These are phyloP conservation scores for Termitomyces sp. DNA, from an alignment of 768 basidiomycete species.

Conservation along the genomic window DNA sequence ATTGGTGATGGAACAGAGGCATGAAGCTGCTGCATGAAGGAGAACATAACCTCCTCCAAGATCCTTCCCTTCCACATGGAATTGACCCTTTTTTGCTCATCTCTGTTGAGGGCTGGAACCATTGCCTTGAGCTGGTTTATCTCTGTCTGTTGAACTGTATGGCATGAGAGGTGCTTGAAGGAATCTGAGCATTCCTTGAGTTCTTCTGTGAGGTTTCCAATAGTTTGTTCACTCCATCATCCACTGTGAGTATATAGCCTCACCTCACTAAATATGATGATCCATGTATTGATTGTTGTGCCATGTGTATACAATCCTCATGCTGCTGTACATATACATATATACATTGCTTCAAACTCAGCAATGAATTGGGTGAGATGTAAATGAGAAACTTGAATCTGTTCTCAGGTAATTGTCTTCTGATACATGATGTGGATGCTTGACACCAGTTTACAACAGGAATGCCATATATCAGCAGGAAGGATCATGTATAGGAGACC, in stretches of 20 bases:
- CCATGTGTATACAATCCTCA: slow-evolving; percentile 28
- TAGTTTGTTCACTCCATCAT: slow-evolving; percentile 13
- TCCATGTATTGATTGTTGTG: slow-evolving; percentile 28
- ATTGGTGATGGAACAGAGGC: not conserved
- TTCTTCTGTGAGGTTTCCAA: slow-evolving; percentile 12
- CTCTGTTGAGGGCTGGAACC: slow-evolving; percentile 6
- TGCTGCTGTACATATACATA: slow-evolving; percentile 17
- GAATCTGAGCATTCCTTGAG: slow-evolving; percentile 14
- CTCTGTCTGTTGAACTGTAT: not conserved
- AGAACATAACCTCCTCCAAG: not conserved
- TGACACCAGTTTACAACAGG: not conserved
- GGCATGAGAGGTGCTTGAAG: slow-evolving; percentile 13
- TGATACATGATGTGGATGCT: slow-evolving; percentile 9
- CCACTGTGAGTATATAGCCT: slow-evolving; percentile 20
- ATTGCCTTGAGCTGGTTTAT: slow-evolving; percentile 6
- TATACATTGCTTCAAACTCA: slow-evolving; percentile 35
- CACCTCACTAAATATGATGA: slow-evolving; percentile 25
- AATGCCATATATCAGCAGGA: not conserved
- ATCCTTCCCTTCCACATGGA: not conserved
- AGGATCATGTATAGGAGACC: slow-evolving; percentile 8
- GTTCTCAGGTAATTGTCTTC: not conserved
- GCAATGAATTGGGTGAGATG: slow-evolving; percentile 23
- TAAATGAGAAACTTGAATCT: not conserved
- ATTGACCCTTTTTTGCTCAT: not conserved
- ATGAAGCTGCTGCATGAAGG: not conserved